Evolutionary conservation across 1,284 basidiomycete genomes (phyloP).

Genomic region (Cryptococcus deneoformans): DNA sequence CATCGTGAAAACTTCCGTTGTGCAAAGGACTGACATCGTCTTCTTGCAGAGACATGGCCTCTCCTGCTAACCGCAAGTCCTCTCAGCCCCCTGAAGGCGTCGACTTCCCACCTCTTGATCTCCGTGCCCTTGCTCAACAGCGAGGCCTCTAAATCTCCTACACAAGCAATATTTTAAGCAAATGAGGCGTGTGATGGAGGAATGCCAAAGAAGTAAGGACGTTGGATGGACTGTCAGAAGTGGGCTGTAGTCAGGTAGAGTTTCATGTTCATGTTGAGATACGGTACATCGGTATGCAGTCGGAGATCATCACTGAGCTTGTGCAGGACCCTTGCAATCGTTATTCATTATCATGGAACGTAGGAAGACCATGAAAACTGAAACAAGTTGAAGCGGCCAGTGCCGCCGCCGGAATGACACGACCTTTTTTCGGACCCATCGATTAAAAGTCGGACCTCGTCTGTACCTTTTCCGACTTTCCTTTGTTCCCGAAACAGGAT

Average conservation of each 20-base stretch:
- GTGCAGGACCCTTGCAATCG: too few relatives aligned
- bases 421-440: too few relatives aligned
- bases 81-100: constrained; percentile 91
- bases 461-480: too few relatives aligned
- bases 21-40: neutral
- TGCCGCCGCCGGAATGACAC: too few relatives aligned
- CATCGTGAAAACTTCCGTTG: neutral
- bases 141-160: constrained; percentile 19
- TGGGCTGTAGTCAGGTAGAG: neutral
- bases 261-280: neutral
- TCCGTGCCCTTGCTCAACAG: constrained; percentile 40
- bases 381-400: too few relatives aligned
- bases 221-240: neutral
- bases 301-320: too few relatives aligned
- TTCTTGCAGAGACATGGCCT: constrained; percentile 81
- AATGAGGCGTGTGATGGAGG: neutral
- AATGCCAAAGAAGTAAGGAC: neutral
- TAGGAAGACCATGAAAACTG: too few relatives aligned
- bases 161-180: too few relatives aligned
- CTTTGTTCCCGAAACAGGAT: too few relatives aligned
- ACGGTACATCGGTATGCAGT: neutral
- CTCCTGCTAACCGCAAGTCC: constrained; percentile 85
- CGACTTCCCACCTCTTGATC: constrained; percentile 47
- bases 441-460: too few relatives aligned
- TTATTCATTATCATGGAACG: too few relatives aligned